Conservation (phyloP, 495 filamentous ascomycete species). For the Chaetomidium leptoderma region DNA sequence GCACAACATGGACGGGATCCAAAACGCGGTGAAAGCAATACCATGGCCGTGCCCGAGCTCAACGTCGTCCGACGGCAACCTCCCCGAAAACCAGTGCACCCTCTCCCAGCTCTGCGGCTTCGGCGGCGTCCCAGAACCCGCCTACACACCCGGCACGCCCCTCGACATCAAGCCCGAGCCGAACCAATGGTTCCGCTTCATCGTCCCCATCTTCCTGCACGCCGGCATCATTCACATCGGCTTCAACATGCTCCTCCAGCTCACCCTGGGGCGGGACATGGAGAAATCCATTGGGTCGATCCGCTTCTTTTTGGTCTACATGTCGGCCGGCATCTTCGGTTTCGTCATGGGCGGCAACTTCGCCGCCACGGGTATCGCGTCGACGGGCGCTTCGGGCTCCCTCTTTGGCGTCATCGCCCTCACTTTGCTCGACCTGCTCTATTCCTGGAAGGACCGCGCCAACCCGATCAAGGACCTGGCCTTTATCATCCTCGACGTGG, state of each 20-base stretch:
- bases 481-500: conserved; percentile 78
- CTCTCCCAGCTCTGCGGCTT: conserved; percentile 82
- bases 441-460: conserved; percentile 76
- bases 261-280: conserved; percentile 85
- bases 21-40: conserved; percentile 50
- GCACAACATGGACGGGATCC: conserved; percentile 69
- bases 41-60: conserved; percentile 73
- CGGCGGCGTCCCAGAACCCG: conserved; percentile 61
- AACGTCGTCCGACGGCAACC: conserved; percentile 49
- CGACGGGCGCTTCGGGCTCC: conserved; percentile 81
- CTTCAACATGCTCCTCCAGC: conserved; percentile 89
- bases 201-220: conserved; percentile 91
- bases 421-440: conserved; percentile 80
- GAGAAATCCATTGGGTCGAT: conserved; percentile 80
- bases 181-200: conserved; percentile 96
- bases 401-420: conserved; percentile 91
- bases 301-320: conserved; percentile 82
- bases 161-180: conserved; percentile 50
- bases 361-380: conserved; percentile 71
- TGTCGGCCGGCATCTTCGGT: conserved; percentile 89
- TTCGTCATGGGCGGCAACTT: conserved; percentile 95
- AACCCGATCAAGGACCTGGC: conserved; percentile 74
- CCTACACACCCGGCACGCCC: conserved; percentile 41
- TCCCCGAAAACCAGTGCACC: conserved; percentile 54
- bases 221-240: conserved; percentile 89